These are phyloP conservation scores for Neonectria punicea DNA, from an alignment of 2,329 filamentous ascomycete species.

Conservation along the genomic window DNA sequence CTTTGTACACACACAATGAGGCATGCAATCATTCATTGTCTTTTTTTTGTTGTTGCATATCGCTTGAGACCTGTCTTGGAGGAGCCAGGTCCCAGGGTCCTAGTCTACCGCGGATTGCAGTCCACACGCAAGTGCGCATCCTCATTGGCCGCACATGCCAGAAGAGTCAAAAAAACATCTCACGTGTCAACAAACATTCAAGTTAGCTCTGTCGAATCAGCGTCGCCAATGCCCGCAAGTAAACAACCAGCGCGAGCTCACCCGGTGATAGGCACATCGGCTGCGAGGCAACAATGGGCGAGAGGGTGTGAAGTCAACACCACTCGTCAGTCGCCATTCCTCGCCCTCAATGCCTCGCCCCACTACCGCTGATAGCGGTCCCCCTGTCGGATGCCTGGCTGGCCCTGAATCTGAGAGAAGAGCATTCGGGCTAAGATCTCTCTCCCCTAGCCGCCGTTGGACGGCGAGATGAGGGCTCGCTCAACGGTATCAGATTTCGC, in stretches of 20 bases:
- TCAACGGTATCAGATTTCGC: conserved; percentile 15
- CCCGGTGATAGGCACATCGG: conserved; percentile 6
- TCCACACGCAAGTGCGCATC: not conserved
- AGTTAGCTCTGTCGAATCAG: conserved; percentile 11
- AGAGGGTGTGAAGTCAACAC: conserved; percentile 13
- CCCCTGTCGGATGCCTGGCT: conserved; percentile 6
- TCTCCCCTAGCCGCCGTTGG: conserved; percentile 26
- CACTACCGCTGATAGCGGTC: conserved; percentile 5
- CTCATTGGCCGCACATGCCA: conserved; percentile 5
- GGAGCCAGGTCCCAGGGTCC: not conserved
- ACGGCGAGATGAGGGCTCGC: conserved; percentile 17
- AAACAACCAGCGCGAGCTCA: conserved; percentile 14
- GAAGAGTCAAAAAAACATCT: not conserved
- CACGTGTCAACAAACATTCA: conserved; percentile 13
- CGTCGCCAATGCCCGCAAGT: conserved; percentile 6
- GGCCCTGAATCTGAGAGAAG: conserved; percentile 6
- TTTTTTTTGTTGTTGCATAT: not conserved
- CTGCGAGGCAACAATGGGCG: not conserved
- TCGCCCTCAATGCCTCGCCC: conserved; percentile 9
- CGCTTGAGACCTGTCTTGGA: conserved; percentile 9
- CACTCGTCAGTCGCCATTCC: not conserved
- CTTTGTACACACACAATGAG: conserved; percentile 3
- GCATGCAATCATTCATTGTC: conserved; percentile 12
- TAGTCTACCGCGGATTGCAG: not conserved
- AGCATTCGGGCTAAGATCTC: conserved; percentile 15